Evolutionary conservation across 2,329 filamentous ascomycete genomes (phyloP), one percentile per base, ranked within the genome.

Genomic region (Alternaria triticina): DNA sequence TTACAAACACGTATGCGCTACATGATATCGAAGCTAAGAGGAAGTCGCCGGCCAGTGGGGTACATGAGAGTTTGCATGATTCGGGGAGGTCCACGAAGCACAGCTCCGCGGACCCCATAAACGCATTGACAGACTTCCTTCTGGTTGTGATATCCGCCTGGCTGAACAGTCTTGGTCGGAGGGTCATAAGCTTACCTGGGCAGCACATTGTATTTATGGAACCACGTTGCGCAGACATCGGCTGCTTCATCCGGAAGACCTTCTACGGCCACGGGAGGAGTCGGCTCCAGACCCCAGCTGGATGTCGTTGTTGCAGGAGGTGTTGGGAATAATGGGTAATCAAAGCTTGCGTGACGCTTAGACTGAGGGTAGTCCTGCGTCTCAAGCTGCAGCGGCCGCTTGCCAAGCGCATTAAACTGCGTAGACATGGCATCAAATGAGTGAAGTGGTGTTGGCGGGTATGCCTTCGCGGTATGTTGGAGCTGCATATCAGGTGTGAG

Each of bases 191-290:
- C 58, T 23, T 64, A 74, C 72, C 62, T 71, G 20, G 77, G 77
- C 45, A 80, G 61, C 6, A 78, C 68, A n/a, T 71, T 73, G 64
- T 77, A 80, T 52, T 79, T 78, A 66, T 74, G 76, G 62, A 79
- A 80, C 77, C 77, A 80, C 23, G 70, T 78, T 6, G 77, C 73
- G 61, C 77, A 80, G 17, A 80, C 72, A 58, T 80, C 77, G 25
- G 75, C 77, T 30, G 77, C 77, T 47, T 80, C 75, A 59, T 80
- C 77, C 22, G 69, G 74, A 7, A 80, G 68, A 3, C 76, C 77
- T 25, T 74, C 65, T 11, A 70, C 69, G 8, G 61, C 57, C 9
- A 66, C 65, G n/a, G 65, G 61, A 13, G 68, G 67, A 11, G 70
- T 73, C 12, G 67, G 59, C 44, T 74, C 74, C n/a, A 73, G 56